These are phyloP conservation scores for Cymbopogon flexuosus DNA, from an alignment of 202 grass and related monocot genomes.

Conservation along the genomic window DNA sequence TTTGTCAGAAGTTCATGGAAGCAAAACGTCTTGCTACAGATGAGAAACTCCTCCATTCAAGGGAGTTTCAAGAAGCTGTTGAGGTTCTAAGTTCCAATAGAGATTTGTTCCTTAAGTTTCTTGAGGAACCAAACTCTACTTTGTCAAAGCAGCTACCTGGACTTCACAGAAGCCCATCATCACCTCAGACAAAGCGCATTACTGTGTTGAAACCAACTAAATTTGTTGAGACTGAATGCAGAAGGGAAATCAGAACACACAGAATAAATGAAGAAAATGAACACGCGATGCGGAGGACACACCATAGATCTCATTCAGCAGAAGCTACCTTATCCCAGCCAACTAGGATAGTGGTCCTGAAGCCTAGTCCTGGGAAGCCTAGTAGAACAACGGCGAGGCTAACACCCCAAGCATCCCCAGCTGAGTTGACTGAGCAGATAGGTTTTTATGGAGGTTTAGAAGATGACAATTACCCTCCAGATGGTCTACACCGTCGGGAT, in stretches of 20 bases:
- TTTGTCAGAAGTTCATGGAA: constrained; percentile 73
- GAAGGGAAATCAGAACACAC: constrained; percentile 30
- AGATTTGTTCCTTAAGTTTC: constrained; percentile 87
- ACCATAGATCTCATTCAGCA: constrained; percentile 46
- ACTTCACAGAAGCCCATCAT: constrained; percentile 26
- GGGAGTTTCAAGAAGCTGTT: constrained; percentile 77
- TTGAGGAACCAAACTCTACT: constrained; percentile 70
- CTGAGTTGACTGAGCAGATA: constrained; percentile 20
- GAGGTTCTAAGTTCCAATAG: constrained; percentile 80
- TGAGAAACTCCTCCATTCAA: constrained; percentile 49
- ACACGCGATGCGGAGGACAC: constrained; percentile 28
- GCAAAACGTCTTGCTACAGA: constrained; percentile 56
- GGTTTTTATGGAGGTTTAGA: constrained; percentile 33
- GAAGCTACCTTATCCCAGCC: constrained; percentile 55
- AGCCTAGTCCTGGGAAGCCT: constrained; percentile 55
- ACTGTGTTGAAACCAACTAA: constrained; percentile 80
- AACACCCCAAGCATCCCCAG: constrained; percentile 27
- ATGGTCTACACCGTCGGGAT: constrained; percentile 45
- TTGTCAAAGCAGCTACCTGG: constrained; percentile 37
- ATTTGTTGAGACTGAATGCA: constrained; percentile 46
- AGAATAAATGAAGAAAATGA: constrained; percentile 31
- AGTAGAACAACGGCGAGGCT: constrained; percentile 38
- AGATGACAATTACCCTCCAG: constrained; percentile 28
- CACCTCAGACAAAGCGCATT: constrained; percentile 56
- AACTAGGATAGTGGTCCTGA: constrained; percentile 73